Percentiles rank a stretch among this genome's conserved stretches.
These are phyloP conservation scores for Colletotrichum liaoningense DNA, from an alignment of 2,329 filamentous ascomycete species.

Conservation along the genomic window DNA sequence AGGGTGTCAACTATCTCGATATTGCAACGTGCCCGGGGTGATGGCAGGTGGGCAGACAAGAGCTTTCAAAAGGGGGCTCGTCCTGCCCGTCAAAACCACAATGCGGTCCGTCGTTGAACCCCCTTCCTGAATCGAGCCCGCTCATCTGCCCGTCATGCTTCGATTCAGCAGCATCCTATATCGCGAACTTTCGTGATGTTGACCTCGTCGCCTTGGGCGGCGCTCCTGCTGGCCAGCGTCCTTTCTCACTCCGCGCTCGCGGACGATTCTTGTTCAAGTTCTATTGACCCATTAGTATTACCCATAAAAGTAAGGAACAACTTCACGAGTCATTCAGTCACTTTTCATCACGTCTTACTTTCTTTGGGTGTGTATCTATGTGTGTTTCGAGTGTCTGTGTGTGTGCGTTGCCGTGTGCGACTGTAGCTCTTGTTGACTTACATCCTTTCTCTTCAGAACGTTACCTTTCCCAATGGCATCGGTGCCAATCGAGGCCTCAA, in stretches of 20 bases:
- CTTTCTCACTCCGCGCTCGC: conserved; percentile 20
- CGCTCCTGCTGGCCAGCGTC: conserved; percentile 34
- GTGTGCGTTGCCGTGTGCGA: background rate
- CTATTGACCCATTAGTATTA: conserved; percentile 26
- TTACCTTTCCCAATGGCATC: conserved; percentile 36
- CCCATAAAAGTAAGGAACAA: conserved; percentile 32
- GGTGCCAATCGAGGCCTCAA: conserved; percentile 34
- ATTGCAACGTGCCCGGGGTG: conserved; percentile 19
- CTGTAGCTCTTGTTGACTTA: conserved; percentile 14
- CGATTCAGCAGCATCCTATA: conserved; percentile 12
- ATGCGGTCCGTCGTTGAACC: background rate
- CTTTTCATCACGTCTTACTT: conserved; percentile 3
- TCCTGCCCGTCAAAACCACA: conserved; percentile 16
- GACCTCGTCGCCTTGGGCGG: conserved; percentile 24
- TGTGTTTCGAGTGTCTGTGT: background rate
- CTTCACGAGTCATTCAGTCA: conserved; percentile 14
- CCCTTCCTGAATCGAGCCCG: background rate
- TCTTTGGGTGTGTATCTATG: background rate
- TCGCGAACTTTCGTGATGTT: conserved; percentile 30
- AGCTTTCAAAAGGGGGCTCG: conserved; percentile 25
- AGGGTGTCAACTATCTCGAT: conserved; percentile 24
- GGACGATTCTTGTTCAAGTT: conserved; percentile 22
- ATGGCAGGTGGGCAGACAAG: conserved; percentile 8
- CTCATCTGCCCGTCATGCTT: conserved; percentile 29
- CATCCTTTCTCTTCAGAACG: conserved; percentile 15